These are phyloP conservation scores for Hortiboletus campestris DNA, from an alignment of 768 basidiomycete genomes.

Conservation along the genomic window DNA sequence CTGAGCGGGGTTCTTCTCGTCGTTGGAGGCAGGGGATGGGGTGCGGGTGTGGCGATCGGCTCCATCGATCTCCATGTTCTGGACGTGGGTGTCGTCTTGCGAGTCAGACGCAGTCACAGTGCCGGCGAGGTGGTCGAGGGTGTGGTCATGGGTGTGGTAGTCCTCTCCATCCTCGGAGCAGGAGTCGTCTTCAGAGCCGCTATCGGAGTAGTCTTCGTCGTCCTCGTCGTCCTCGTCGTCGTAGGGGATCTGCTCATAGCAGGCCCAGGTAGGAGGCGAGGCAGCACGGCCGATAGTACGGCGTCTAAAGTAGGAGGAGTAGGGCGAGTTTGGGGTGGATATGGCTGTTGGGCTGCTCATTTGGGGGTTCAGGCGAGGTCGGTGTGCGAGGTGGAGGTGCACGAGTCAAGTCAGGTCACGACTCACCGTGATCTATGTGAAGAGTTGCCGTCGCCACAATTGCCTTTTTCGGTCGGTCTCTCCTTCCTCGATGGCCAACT, in stretches of 20 bases:
- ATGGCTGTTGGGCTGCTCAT: slow-evolving; percentile 28
- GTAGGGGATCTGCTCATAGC: slow-evolving; percentile 85
- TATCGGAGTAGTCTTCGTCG: slow-evolving; percentile 55
- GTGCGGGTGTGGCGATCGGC: slow-evolving; percentile 27
- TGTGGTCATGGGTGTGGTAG: slow-evolving; percentile 38
- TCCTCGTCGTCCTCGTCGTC: slow-evolving; percentile 58
- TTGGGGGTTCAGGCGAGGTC: background rate
- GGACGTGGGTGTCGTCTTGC: slow-evolving; percentile 42
- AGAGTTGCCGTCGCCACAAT: slow-evolving; percentile 10
- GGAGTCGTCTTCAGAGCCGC: slow-evolving; percentile 51
- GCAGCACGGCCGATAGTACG: slow-evolving; percentile 78
- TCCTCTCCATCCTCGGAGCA: slow-evolving; percentile 78
- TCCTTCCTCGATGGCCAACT: slow-evolving; percentile 70
- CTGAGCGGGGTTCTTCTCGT: slow-evolving; percentile 38
- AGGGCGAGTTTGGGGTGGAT: slow-evolving; percentile 12
- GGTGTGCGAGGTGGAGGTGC: no score
- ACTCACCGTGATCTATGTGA: slow-evolving; percentile 16
- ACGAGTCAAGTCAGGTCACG: background rate
- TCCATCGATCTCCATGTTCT: slow-evolving; percentile 56
- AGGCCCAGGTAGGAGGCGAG: slow-evolving; percentile 85
- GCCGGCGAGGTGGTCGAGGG: slow-evolving; percentile 29
- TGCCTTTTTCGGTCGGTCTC: slow-evolving; percentile 17
- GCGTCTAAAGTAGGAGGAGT: slow-evolving; percentile 47
- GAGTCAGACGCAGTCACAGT: slow-evolving; percentile 25
- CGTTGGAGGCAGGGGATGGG: slow-evolving; percentile 10